Conservation (phyloP, 2,329 filamentous ascomycete species). For the Rasamsonia emersonii region DNA sequence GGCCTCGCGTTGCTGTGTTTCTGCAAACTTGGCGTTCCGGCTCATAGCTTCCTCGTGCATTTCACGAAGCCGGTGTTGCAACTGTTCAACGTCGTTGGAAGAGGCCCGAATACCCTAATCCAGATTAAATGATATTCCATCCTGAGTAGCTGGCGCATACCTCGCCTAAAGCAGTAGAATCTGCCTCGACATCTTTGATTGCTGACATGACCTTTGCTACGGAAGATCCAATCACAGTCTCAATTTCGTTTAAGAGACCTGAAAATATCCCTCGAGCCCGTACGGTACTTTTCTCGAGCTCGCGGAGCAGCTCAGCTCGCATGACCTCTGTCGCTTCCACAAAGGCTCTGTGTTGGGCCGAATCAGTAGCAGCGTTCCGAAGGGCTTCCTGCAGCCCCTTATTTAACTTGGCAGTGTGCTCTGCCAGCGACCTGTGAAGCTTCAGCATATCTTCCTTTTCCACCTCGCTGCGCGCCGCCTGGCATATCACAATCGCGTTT, state of each 20-base stretch:
- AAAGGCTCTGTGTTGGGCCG: slow-evolving; percentile 25
- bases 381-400: slow-evolving; percentile 27
- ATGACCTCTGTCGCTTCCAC: slow-evolving; percentile 21
- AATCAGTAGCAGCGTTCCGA: slow-evolving; percentile 19
- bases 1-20: slow-evolving; percentile 19
- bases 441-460: slow-evolving; percentile 43
- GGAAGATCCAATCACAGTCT: slow-evolving; percentile 15
- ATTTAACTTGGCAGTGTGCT: slow-evolving; percentile 28
- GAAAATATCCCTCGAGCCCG: slow-evolving; percentile 16
- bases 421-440: slow-evolving; percentile 29
- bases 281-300: slow-evolving; percentile 24
- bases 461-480: slow-evolving; percentile 49
- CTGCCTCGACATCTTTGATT: slow-evolving; percentile 13
- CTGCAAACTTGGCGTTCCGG: slow-evolving; percentile 18
- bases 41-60: slow-evolving; percentile 20
- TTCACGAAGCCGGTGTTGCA: slow-evolving; percentile 18
- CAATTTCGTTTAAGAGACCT: slow-evolving; percentile 18
- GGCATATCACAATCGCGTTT: slow-evolving; percentile 54
- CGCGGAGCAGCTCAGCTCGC: slow-evolving; percentile 19
- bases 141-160: slow-evolving; percentile 9
- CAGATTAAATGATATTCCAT: slow-evolving; percentile 4
- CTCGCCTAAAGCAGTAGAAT: slow-evolving; percentile 13
- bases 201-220: slow-evolving; percentile 13
- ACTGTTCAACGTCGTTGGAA: slow-evolving; percentile 13
- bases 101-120: slow-evolving; percentile 23